A percentile compares a stretch with the other conserved stretches of the same genome.
These are phyloP conservation scores for Butyriboletus loyo DNA, from an alignment of 768 basidiomycete species.

Conservation along the genomic window DNA sequence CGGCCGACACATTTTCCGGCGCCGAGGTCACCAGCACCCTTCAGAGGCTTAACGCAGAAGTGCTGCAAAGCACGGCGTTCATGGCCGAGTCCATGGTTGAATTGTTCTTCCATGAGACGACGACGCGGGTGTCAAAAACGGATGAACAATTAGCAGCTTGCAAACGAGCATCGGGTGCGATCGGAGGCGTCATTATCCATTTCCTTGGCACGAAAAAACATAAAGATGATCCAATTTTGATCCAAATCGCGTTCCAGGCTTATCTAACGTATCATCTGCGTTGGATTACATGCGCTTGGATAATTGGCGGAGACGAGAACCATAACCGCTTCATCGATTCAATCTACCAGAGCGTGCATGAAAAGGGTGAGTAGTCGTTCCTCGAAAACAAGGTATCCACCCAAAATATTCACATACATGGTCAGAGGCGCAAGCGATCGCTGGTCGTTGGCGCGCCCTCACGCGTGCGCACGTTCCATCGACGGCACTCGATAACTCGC, in stretches of 20 bases:
- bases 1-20: conserved; percentile 41
- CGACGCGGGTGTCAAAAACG: conserved; percentile 6
- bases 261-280: conserved; percentile 25
- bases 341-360: conserved; percentile 35
- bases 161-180: conserved; percentile 16
- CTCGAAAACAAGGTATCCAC: neutral
- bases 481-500: conserved; percentile 19
- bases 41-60: conserved; percentile 44
- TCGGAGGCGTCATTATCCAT: conserved; percentile 25
- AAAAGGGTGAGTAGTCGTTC: conserved; percentile 29
- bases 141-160: conserved; percentile 25
- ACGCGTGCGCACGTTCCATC: conserved; percentile 34
- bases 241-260: conserved; percentile 37
- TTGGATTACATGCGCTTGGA: conserved; percentile 30
- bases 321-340: conserved; percentile 21
- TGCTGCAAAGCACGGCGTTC: conserved; percentile 46
- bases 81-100: conserved; percentile 50
- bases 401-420: neutral
- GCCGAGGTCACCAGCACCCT: conserved; percentile 45
- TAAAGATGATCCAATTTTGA: conserved; percentile 33
- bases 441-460: conserved; percentile 44
- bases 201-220: conserved; percentile 30
- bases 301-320: conserved; percentile 26
- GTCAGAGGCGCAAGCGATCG: conserved; percentile 43
- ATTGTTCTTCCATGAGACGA: conserved; percentile 29